Evolutionary conservation across 2,329 filamentous ascomycete genomes (phyloP), one percentile per base, ranked within the genome.

Genomic region (Lachnum nothofagi): DNA sequence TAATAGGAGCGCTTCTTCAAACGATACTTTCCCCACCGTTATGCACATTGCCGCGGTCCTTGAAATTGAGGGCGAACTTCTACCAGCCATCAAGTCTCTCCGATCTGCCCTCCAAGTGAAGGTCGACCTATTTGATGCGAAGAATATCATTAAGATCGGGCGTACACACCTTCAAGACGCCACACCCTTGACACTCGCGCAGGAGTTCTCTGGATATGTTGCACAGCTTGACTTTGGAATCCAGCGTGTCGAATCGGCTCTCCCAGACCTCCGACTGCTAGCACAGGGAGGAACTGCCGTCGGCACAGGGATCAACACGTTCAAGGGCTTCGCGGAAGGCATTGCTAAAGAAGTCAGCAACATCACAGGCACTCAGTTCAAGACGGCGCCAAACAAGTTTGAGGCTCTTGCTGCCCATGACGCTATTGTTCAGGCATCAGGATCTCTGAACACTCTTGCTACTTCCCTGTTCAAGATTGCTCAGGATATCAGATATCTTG

Each of bases 31-130:
- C 82, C 93, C 93, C 35, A 97, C 93, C 59, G 93, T 96, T 68
- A 98, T 98, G 93, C 93, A 97, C 78, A 96, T 98, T 67, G 91
- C 93, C 53, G 91, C 91, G 56, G 91, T 97, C 42, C 80, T 97
- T 52, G 93, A 97, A 71, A 79, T 96, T 53, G 90, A 96, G 74
- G 79, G 85, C 66, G 80, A 85, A 62, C 83, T 98, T 39, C 73
- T 97, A 16, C 93, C 93, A 33, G 79, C 89, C 42, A 78, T 97
- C 55, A 83, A 78, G 70, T 89, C 82, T 70, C 81, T 98, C 48
- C 86, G 90, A 56, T 78, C 85, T 55, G 89, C 89, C 42, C 78
- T 98, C 53, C 85, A 95, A 75, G 79, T 80, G 69, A 97, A 97
- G 81, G 83, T 88, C 35, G 83, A 94, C 63, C 81, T 87, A 43